Percentiles rank a stretch among this genome's conserved stretches.
phyloP scores from a whole-genome alignment of 208 protist species.

The Naegleria gruberi region DNA sequence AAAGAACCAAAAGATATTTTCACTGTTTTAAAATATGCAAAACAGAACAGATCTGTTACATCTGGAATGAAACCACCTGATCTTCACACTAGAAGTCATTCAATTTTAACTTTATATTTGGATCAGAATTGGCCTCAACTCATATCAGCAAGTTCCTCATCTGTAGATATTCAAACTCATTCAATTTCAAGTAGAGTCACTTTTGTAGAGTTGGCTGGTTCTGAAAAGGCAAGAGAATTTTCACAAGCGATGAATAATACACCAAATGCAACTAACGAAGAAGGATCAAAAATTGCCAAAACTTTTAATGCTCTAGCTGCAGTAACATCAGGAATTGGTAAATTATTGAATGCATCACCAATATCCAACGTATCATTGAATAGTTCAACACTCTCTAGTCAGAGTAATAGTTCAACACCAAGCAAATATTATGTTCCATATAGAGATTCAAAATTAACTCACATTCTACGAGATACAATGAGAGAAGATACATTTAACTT shows the following conservation, averaged over 20 bases:
- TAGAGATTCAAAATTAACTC: slow-evolving; percentile 1
- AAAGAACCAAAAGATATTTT: slow-evolving; percentile 1
- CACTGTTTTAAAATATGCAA: slow-evolving; percentile 4
- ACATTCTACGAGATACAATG: background rate
- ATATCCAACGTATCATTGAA: too few relatives aligned
- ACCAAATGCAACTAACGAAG: background rate
- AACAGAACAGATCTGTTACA: background rate
- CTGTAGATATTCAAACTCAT: background rate
- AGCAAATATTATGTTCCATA: background rate
- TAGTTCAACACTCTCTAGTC: too few relatives aligned
- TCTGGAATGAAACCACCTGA: slow-evolving; percentile 10
- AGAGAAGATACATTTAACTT: background rate
- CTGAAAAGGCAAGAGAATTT: slow-evolving; percentile 3
- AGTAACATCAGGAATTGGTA: background rate
- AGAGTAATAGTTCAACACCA: background rate
- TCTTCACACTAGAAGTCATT: slow-evolving; percentile 4
- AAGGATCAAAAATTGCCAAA: background rate
- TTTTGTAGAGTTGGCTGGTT: background rate
- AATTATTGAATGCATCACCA: too few relatives aligned
- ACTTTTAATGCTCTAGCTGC: slow-evolving; percentile 18
- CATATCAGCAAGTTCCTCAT: background rate
- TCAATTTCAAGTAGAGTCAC: background rate
- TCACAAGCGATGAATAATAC: too few relatives aligned
- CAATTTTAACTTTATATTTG: background rate
- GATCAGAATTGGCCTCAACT: background rate